These are phyloP conservation scores for Fraxinus albicans DNA, from an alignment of 305 asterid species.

Conservation along the genomic window DNA sequence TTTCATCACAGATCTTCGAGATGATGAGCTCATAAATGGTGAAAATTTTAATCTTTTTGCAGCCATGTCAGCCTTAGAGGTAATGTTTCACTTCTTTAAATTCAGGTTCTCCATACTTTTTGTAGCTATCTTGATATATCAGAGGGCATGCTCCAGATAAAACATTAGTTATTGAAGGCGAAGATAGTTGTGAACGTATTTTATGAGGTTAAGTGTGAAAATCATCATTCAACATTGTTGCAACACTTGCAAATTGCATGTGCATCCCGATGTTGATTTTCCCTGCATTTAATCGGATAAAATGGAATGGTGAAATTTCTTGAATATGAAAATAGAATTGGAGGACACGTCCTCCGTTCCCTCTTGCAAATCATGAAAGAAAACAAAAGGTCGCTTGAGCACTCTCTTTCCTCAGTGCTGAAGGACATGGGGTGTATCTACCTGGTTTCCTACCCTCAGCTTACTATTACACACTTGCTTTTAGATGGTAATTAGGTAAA, in stretches of 20 bases:
- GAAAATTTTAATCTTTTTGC: slow-evolving; percentile 89
- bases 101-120: neutral
- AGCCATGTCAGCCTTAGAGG: slow-evolving; percentile 99
- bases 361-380: neutral
- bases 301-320: neutral
- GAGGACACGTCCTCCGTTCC: neutral
- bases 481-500: slow-evolving; percentile 6
- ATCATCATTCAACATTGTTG: neutral
- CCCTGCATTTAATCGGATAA: neutral
- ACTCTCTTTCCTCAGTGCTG: neutral
- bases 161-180: slow-evolving; percentile 8
- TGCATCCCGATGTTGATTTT: neutral
- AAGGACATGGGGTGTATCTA: neutral
- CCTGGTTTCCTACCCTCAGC: neutral
- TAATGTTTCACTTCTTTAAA: slow-evolving; percentile 35
- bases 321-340: neutral
- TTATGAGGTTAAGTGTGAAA: slow-evolving; percentile 5
- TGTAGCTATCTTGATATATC: slow-evolving; percentile 9
- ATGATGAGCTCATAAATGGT: slow-evolving; percentile 85
- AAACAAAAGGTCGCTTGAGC: neutral
- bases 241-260: neutral
- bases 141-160: slow-evolving; percentile 6
- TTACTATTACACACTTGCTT: slow-evolving; percentile 5
- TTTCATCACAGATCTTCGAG: slow-evolving; percentile 70
- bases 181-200: neutral